Evolutionary conservation across 345 rosid species (phyloP).

Genomic region (Chamaenerion angustifolium): DNA sequence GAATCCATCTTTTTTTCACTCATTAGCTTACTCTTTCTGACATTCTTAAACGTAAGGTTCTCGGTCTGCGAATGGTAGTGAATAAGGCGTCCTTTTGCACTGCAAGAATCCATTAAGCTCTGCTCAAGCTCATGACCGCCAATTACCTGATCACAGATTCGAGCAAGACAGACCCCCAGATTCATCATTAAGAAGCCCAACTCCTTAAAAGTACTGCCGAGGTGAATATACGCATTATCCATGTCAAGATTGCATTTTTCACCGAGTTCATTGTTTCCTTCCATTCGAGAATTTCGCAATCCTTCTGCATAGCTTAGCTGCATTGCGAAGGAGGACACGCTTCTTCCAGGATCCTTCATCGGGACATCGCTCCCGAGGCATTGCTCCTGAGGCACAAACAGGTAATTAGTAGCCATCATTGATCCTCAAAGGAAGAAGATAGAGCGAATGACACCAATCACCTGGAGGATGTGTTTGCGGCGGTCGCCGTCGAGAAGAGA

Average conservation of each 20-base stretch:
- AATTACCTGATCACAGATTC: slow-evolving; percentile 53
- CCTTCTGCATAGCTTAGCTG: slow-evolving; percentile 34
- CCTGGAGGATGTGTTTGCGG: slow-evolving; percentile 57
- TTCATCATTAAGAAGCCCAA: slow-evolving; percentile 75
- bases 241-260: slow-evolving; percentile 6
- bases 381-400: slow-evolving; percentile 33
- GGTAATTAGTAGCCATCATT: background rate
- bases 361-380: slow-evolving; percentile 75
- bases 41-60: slow-evolving; percentile 17
- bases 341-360: slow-evolving; percentile 61
- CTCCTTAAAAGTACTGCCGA: slow-evolving; percentile 38
- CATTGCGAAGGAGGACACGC: slow-evolving; percentile 73
- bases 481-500: slow-evolving; percentile 47
- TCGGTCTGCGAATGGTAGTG: slow-evolving; percentile 74
- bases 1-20: background rate
- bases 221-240: slow-evolving; percentile 29
- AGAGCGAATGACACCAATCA: slow-evolving; percentile 6
- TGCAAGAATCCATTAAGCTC: slow-evolving; percentile 53
- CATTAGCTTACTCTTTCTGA: slow-evolving; percentile 16
- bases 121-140: slow-evolving; percentile 60
- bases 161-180: slow-evolving; percentile 53
- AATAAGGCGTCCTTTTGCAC: slow-evolving; percentile 77
- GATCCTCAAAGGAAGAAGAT: background rate
- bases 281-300: slow-evolving; percentile 14
- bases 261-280: slow-evolving; percentile 3